Conservation (phyloP, 1,139 yeast species). For the Magnusiomyces suaveolens region DNA sequence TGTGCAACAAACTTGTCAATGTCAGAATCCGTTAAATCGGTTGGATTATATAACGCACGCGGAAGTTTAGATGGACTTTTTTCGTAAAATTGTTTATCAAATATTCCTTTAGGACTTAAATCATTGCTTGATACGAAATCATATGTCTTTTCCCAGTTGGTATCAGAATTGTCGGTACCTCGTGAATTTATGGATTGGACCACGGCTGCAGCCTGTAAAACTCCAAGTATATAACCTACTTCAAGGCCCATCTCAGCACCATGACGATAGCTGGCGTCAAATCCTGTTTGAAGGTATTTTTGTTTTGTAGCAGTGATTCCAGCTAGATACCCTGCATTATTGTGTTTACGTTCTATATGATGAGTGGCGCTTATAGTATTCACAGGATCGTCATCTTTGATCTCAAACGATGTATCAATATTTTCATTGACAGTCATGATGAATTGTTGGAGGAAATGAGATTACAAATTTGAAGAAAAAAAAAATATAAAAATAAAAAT, state of each 20-base stretch:
- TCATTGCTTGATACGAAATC: slow-evolving; percentile 37
- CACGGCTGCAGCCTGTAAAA: slow-evolving; percentile 19
- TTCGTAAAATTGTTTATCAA: slow-evolving; percentile 41
- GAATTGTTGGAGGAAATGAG: too few relatives aligned
- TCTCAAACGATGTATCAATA: too few relatives aligned
- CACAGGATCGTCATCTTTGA: too few relatives aligned
- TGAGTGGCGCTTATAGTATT: slow-evolving; percentile 1
- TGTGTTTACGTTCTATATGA: slow-evolving; percentile 45
- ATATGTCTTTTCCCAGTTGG: slow-evolving; percentile 4
- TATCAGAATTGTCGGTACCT: background rate
- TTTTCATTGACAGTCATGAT: too few relatives aligned
- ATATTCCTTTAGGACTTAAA: slow-evolving; percentile 40
- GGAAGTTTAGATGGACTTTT: slow-evolving; percentile 34
- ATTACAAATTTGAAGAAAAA: too few relatives aligned
- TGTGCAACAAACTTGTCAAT: background rate
- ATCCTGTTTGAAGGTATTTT: slow-evolving; percentile 57
- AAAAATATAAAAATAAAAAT: too few relatives aligned
- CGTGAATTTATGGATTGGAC: slow-evolving; percentile 1
- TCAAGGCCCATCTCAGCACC: slow-evolving; percentile 58
- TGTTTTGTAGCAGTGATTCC: slow-evolving; percentile 62
- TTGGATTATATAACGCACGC: slow-evolving; percentile 23
- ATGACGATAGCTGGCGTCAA: slow-evolving; percentile 58
- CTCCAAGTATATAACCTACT: slow-evolving; percentile 55
- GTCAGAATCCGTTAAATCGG: background rate
- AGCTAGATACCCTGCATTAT: slow-evolving; percentile 71